Evolutionary conservation across 208 protist genomes (phyloP).

Genomic region (Vickermania ingenoplastis): DNA sequence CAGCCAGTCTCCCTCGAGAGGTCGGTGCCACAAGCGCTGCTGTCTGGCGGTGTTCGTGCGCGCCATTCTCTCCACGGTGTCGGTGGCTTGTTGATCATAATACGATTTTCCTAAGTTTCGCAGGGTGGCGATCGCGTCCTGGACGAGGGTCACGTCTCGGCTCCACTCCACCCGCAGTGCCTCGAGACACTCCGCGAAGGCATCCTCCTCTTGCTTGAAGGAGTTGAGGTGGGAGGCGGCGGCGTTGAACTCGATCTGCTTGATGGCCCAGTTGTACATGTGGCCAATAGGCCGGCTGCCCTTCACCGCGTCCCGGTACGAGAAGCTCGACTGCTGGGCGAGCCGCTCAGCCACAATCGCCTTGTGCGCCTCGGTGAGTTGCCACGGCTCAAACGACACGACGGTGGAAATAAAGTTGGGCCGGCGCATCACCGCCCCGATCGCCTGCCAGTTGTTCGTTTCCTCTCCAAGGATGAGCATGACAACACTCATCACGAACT

Average conservation of each 20-base stretch:
- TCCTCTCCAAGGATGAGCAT: slow-evolving; percentile 40
- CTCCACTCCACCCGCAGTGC: neutral
- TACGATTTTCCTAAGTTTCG: too few species aligned
- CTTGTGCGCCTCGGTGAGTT: slow-evolving; percentile 13
- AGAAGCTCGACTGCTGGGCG: slow-evolving; percentile 29
- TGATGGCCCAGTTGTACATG: slow-evolving; percentile 49
- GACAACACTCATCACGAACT: slow-evolving; percentile 54
- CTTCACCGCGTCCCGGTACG: slow-evolving; percentile 34
- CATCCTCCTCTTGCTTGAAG: neutral
- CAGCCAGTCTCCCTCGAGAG: neutral
- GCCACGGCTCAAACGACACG: slow-evolving; percentile 23
- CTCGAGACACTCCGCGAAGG: neutral
- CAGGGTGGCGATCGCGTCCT: neutral
- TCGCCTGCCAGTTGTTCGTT: slow-evolving; percentile 24
- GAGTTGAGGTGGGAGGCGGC: slow-evolving; percentile 5
- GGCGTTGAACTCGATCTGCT: slow-evolving; percentile 26
- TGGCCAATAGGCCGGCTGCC: slow-evolving; percentile 42
- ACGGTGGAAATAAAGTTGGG: slow-evolving; percentile 31
- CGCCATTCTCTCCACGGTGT: too few species aligned
- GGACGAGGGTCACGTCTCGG: neutral
- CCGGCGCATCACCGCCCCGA: slow-evolving; percentile 23
- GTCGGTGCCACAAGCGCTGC: neutral
- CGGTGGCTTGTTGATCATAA: too few species aligned
- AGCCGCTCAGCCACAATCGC: slow-evolving; percentile 20
- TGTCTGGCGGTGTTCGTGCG: too few species aligned